Evolutionary conservation across 2,329 filamentous ascomycete genomes (phyloP).

Genomic region (Colletotrichum costaricense): DNA sequence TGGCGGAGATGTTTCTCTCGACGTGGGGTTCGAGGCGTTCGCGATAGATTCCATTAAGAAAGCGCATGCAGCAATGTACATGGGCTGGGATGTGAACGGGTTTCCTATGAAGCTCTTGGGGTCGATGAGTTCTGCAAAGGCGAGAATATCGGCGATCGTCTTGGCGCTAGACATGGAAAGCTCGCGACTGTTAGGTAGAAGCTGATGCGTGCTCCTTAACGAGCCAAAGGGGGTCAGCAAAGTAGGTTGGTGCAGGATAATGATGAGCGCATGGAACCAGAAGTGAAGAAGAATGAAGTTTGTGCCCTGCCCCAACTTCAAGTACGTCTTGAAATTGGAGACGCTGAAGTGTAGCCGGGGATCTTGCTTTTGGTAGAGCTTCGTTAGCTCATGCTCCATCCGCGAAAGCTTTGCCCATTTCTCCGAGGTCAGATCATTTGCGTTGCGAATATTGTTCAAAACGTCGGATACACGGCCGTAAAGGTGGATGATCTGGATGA

Average conservation of each 20-base stretch:
- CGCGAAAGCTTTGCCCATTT: conserved; percentile 76
- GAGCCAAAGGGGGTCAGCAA: conserved; percentile 80
- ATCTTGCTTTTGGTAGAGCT: conserved; percentile 78
- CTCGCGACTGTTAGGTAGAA: conserved; percentile 84
- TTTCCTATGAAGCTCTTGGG: conserved; percentile 88
- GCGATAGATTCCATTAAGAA: conserved; percentile 86
- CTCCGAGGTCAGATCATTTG: conserved; percentile 79
- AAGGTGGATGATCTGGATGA: conserved; percentile 86
- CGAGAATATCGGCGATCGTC: conserved; percentile 89
- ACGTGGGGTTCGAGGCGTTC: conserved; percentile 74
- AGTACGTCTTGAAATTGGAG: conserved; percentile 86
- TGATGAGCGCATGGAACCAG: conserved; percentile 90
- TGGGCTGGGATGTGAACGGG: conserved; percentile 89
- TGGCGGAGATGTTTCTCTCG: conserved; percentile 67
- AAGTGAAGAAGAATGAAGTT: conserved; percentile 89
- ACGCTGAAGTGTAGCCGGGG: conserved; percentile 84
- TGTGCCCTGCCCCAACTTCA: conserved; percentile 82
- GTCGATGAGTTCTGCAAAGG: conserved; percentile 87
- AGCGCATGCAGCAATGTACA: conserved; percentile 90
- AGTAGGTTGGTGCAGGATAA: conserved; percentile 86
- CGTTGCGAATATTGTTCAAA: conserved; percentile 82
- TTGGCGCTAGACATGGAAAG: conserved; percentile 89
- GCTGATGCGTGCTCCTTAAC: conserved; percentile 70
- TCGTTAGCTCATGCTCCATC: conserved; percentile 86
- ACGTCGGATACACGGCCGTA: conserved; percentile 88